phyloP scores from a whole-genome alignment of 139 green algal species.

The Mychonastes homosphaera region DNA sequence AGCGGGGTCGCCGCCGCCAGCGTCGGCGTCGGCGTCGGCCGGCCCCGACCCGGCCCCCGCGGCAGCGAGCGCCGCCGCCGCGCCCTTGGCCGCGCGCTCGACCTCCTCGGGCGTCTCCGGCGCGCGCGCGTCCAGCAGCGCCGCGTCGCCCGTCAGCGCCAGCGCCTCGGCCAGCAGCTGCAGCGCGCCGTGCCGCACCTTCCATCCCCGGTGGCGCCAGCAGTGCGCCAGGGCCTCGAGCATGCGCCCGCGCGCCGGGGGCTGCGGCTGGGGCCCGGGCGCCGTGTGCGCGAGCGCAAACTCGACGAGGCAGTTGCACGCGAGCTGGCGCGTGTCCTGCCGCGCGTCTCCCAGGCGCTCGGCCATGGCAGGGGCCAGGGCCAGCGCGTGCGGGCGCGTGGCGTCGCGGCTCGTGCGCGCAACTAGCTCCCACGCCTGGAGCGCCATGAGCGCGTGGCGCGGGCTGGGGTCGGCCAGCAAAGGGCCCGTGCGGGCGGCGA shows the following conservation, averaged over 20 bases:
- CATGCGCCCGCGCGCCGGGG: conserved; percentile 4
- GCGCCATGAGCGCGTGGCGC: conserved; percentile 20
- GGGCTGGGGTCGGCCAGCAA: too few relatives aligned
- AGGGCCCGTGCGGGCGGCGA: too few relatives aligned
- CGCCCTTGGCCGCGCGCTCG: too few relatives aligned
- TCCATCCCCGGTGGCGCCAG: conserved; percentile 36
- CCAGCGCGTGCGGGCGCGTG: too few relatives aligned
- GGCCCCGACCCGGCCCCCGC: too few relatives aligned
- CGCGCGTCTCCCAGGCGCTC: conserved; percentile 33
- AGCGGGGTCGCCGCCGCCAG: too few relatives aligned
- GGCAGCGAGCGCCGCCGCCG: too few relatives aligned
- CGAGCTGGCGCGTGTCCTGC: conserved; percentile 34
- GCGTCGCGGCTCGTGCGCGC: neutral
- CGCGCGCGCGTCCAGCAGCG: conserved; percentile 1
- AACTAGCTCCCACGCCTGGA: conserved; percentile 20
- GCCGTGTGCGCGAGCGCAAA: neutral
- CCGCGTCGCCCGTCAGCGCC: neutral
- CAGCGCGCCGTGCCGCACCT: conserved; percentile 39
- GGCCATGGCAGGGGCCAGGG: conserved; percentile 10
- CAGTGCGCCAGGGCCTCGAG: conserved; percentile 26
- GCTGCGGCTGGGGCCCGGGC: neutral
- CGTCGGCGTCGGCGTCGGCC: too few relatives aligned
- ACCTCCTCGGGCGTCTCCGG: neutral
- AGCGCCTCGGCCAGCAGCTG: conserved; percentile 41
- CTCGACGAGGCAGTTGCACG: conserved; percentile 32